Percentiles rank a stretch among this genome's conserved stretches.
Evolutionary conservation across 2,329 filamentous ascomycete species (phyloP).

Genomic region (Trichoderma sp.): DNA sequence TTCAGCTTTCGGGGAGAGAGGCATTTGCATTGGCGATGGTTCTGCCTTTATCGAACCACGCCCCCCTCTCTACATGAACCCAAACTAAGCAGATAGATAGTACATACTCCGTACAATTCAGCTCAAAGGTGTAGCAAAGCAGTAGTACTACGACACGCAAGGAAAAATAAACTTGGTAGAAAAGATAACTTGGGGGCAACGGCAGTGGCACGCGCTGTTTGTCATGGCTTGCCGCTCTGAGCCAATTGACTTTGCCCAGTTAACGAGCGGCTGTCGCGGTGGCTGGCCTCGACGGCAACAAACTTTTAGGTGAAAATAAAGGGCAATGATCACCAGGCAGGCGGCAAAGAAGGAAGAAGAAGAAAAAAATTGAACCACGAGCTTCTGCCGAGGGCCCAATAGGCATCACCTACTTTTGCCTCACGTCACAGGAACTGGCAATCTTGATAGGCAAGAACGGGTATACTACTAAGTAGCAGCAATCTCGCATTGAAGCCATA

Average conservation of each 20-base stretch:
- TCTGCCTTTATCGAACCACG: background rate
- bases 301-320: slow-evolving; percentile 3
- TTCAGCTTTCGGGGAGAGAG: background rate
- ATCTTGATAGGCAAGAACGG: background rate
- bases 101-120: background rate
- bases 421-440: background rate
- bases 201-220: slow-evolving; percentile 10
- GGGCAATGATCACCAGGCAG: background rate
- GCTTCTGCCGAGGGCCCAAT: background rate
- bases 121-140: background rate
- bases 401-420: background rate
- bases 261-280: background rate
- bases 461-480: background rate
- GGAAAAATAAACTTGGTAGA: background rate
- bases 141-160: background rate
- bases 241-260: slow-evolving; percentile 5
- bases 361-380: background rate
- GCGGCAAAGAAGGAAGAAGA: background rate
- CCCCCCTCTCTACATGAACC: background rate
- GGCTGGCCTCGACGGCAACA: slow-evolving; percentile 11
- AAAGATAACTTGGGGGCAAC: slow-evolving; percentile 3
- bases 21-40: background rate
- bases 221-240: background rate
- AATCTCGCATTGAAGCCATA: background rate
- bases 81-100: background rate